A percentile compares a stretch with the other conserved stretches of the same genome.
These are phyloP conservation scores for Candida sojae DNA, from an alignment of 1,139 yeast genomes.

Conservation along the genomic window DNA sequence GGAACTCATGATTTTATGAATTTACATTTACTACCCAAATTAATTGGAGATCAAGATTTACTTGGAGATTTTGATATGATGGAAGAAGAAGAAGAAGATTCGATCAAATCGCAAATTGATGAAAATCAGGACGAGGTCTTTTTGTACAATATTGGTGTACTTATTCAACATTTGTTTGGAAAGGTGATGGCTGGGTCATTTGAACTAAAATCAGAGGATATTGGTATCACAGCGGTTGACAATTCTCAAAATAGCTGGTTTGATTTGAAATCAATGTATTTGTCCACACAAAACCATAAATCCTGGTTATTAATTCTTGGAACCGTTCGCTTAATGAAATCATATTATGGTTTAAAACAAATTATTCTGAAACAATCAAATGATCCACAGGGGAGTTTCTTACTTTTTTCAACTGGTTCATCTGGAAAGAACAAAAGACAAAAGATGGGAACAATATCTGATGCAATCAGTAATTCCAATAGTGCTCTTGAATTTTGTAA, in stretches of 20 bases:
- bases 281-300: conserved; percentile 20
- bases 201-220: conserved; percentile 20
- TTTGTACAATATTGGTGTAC: conserved; percentile 22
- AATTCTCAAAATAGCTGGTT: conserved; percentile 27
- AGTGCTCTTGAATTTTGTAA: conserved; percentile 22
- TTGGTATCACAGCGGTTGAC: conserved; percentile 19
- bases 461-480: conserved; percentile 18
- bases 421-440: conserved; percentile 18
- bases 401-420: conserved; percentile 3
- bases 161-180: conserved; percentile 23
- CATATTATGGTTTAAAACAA: conserved; percentile 27
- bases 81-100: conserved; percentile 10
- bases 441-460: conserved; percentile 21
- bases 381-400: conserved; percentile 6
- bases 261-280: conserved; percentile 23
- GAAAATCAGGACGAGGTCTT: conserved; percentile 12
- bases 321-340: conserved; percentile 23
- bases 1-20: conserved; percentile 19
- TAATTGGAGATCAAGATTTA: conserved; percentile 10
- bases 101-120: conserved; percentile 6
- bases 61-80: conserved; percentile 5
- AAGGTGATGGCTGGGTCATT: conserved; percentile 18
- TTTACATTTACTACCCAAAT: conserved; percentile 12
- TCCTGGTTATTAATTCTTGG: conserved; percentile 40
- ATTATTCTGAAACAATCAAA: conserved; percentile 5